These are phyloP conservation scores for Capronia epimyces DNA, from an alignment of 2,329 filamentous ascomycete species.

Conservation along the genomic window DNA sequence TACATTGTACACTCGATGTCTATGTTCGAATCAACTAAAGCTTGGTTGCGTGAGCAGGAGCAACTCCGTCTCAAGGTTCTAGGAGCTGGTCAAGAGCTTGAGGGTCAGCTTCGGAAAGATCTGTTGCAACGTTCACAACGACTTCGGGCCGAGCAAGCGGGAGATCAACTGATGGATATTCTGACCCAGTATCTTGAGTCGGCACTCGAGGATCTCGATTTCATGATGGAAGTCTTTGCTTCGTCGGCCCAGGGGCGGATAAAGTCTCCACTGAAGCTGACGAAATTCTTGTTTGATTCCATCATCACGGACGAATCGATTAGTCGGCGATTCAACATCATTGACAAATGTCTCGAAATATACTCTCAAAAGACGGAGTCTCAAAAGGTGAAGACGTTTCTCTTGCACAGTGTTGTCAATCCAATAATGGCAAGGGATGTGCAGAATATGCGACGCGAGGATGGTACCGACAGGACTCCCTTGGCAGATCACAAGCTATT, in stretches of 20 bases:
- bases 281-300: conserved; percentile 74
- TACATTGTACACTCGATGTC: conserved; percentile 77
- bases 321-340: conserved; percentile 75
- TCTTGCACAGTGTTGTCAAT: conserved; percentile 87
- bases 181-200: conserved; percentile 74
- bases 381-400: conserved; percentile 88
- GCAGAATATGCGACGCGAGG: conserved; percentile 67
- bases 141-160: conserved; percentile 79
- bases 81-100: conserved; percentile 68
- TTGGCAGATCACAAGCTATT: conserved; percentile 83
- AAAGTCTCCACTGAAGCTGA: conserved; percentile 67
- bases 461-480: conserved; percentile 57
- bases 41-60: conserved; percentile 59
- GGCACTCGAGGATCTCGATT: conserved; percentile 70
- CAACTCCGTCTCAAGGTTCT: conserved; percentile 56
- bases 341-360: conserved; percentile 79
- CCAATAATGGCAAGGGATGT: conserved; percentile 96
- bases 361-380: conserved; percentile 73
- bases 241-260: conserved; percentile 77
- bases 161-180: conserved; percentile 79
- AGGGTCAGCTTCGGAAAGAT: conserved; percentile 66
- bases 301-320: conserved; percentile 80
- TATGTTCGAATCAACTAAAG: conserved; percentile 57
- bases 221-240: conserved; percentile 78
- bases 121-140: conserved; percentile 66